These are phyloP conservation scores for Apiospora aurea DNA, from an alignment of 2,329 filamentous ascomycete genomes.

Conservation along the genomic window DNA sequence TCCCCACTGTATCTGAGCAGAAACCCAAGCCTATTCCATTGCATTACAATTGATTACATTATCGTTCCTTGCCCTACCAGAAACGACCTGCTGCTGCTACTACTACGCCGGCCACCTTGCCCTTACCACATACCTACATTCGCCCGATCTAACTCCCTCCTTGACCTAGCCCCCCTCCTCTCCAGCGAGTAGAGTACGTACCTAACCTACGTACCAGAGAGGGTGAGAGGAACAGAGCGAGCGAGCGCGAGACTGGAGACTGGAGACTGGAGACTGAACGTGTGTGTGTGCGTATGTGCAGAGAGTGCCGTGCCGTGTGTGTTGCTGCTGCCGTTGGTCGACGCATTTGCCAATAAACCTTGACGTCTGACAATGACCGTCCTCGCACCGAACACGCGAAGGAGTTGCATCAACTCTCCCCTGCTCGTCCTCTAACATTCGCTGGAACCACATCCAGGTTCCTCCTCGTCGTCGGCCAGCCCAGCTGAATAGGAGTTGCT, in stretches of 20 bases:
- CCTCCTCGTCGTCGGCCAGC: conserved; percentile 31
- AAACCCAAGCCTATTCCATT: conserved; percentile 6
- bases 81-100: not conserved
- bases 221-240: not conserved
- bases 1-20: not conserved
- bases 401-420: conserved; percentile 37
- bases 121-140: conserved; percentile 13
- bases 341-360: not conserved
- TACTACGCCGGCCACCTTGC: not conserved
- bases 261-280: not conserved
- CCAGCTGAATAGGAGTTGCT: conserved; percentile 17
- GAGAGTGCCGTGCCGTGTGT: not conserved
- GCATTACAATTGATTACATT: conserved; percentile 20
- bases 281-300: not conserved
- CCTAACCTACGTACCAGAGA: not conserved
- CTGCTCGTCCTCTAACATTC: conserved; percentile 43
- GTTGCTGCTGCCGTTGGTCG: not conserved
- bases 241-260: not conserved
- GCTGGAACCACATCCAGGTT: conserved; percentile 44
- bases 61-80: conserved; percentile 18
- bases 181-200: conserved; percentile 16
- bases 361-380: conserved; percentile 39
- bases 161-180: not conserved
- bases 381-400: conserved; percentile 35
- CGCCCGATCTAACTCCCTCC: conserved; percentile 1